Conservation (phyloP, 2,329 filamentous ascomycete genomes). For the Hyphodiscus sp. region DNA sequence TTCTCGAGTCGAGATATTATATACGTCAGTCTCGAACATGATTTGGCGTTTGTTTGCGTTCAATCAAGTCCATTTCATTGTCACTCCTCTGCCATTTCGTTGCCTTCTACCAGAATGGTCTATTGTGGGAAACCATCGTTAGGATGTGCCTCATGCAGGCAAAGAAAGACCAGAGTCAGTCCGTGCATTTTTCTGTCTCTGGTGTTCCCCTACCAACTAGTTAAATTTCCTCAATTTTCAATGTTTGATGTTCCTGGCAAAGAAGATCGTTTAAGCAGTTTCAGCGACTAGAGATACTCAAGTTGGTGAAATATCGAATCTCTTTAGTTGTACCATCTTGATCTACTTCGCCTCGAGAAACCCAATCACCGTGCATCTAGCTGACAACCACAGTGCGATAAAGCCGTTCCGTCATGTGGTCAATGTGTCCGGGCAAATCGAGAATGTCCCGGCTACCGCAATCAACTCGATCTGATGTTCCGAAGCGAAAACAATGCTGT, state of each 20-base stretch:
- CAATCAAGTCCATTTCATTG: not conserved
- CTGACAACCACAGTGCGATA: conserved; percentile 43
- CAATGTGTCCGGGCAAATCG: conserved; percentile 48
- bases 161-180: conserved; percentile 17
- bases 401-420: conserved; percentile 44
- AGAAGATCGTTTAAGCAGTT: not conserved
- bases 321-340: not conserved
- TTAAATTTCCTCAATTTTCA: not conserved
- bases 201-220: not conserved
- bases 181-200: not conserved
- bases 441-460: conserved; percentile 48
- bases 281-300: not conserved
- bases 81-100: not conserved
- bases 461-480: conserved; percentile 51
- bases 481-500: conserved; percentile 51
- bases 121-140: conserved; percentile 18
- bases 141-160: conserved; percentile 12
- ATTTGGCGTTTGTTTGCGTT: not conserved
- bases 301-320: not conserved
- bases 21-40: not conserved
- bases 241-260: not conserved
- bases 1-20: not conserved
- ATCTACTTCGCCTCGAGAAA: not conserved
- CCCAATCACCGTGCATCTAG: not conserved
- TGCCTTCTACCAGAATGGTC: conserved; percentile 8